phyloP scores from a whole-genome alignment of 2,329 filamentous ascomycete genomes.

The Fusarium pininemorale region DNA sequence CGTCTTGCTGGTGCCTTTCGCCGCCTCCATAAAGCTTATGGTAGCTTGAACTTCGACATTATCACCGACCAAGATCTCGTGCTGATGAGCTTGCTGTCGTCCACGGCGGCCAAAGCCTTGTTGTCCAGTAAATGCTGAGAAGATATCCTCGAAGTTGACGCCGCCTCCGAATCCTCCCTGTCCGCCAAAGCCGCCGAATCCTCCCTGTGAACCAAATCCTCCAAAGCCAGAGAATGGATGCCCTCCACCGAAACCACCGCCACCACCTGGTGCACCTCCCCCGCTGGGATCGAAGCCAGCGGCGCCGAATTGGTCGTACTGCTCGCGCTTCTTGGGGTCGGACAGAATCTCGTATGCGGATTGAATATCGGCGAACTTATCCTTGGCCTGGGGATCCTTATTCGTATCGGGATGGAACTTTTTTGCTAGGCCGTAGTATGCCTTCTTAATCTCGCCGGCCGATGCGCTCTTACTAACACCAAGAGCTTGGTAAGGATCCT shows the following conservation, averaged over 20 bases:
- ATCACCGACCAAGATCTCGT: slow-evolving; percentile 89
- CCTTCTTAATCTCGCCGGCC: slow-evolving; percentile 92
- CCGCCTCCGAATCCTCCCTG: slow-evolving; percentile 79
- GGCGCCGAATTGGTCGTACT: slow-evolving; percentile 89
- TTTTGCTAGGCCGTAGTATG: slow-evolving; percentile 96
- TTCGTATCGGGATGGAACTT: slow-evolving; percentile 99
- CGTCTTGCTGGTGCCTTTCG: slow-evolving; percentile 89
- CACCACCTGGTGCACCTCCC: slow-evolving; percentile 63
- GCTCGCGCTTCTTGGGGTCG: slow-evolving; percentile 90
- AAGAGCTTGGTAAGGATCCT: slow-evolving; percentile 88
- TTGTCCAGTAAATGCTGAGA: slow-evolving; percentile 80
- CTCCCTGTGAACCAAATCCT: slow-evolving; percentile 31
- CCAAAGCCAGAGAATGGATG: slow-evolving; percentile 69
- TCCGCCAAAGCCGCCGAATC: slow-evolving; percentile 36
- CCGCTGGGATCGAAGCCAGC: slow-evolving; percentile 85
- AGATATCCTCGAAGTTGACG: slow-evolving; percentile 97
- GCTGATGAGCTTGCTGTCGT: slow-evolving; percentile 70
- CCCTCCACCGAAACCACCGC: slow-evolving; percentile 70
- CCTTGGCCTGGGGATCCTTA: slow-evolving; percentile 92
- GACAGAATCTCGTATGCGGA: slow-evolving; percentile 93
- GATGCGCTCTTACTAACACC: slow-evolving; percentile 86
- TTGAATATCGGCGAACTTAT: slow-evolving; percentile 93
- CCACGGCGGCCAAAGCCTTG: slow-evolving; percentile 61
- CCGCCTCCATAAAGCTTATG: slow-evolving; percentile 95
- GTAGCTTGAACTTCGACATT: slow-evolving; percentile 94